These are phyloP conservation scores for Cokeromyces recurvatus DNA, from an alignment of 371 early-diverging fungal genomes.

Conservation along the genomic window DNA sequence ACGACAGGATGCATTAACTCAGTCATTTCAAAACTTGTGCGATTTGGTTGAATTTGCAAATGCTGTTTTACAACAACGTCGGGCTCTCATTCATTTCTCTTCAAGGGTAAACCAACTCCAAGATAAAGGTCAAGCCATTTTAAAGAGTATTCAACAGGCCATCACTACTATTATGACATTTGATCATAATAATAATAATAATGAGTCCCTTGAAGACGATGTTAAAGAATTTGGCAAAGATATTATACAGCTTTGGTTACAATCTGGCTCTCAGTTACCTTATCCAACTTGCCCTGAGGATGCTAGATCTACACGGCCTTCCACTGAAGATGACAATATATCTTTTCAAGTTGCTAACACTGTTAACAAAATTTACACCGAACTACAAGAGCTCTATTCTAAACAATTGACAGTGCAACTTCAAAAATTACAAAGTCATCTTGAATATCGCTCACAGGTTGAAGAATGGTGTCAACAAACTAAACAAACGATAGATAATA, in stretches of 20 bases:
- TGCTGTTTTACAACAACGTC: conserved; percentile 22
- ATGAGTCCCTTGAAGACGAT: too few species aligned
- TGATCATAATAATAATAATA: too few species aligned
- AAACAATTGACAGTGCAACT: conserved; percentile 13
- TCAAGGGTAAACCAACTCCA: conserved; percentile 1
- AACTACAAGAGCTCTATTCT: conserved; percentile 17
- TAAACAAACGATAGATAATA: neutral
- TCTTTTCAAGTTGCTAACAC: conserved; percentile 15
- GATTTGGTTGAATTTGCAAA: conserved; percentile 17
- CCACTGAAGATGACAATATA: conserved; percentile 28
- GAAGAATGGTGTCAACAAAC: conserved; percentile 8
- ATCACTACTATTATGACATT: conserved; percentile 1
- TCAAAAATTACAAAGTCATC: neutral
- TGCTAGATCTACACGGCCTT: conserved; percentile 24
- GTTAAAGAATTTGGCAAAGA: conserved; percentile 11
- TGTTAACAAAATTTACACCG: conserved; percentile 18
- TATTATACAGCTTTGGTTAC: conserved; percentile 13
- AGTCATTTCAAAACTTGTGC: conserved; percentile 15
- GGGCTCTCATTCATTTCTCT: conserved; percentile 11
- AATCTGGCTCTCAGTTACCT: conserved; percentile 14
- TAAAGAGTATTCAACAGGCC: conserved; percentile 9
- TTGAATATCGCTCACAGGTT: conserved; percentile 1
- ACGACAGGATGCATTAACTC: conserved; percentile 25
- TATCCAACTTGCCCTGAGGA: conserved; percentile 30
- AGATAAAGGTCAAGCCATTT: conserved; percentile 1